A percentile compares a stretch with the other conserved stretches of the same genome.
Evolutionary conservation across 2,329 filamentous ascomycete genomes (phyloP).

Genomic region (Botrytis byssoidea): DNA sequence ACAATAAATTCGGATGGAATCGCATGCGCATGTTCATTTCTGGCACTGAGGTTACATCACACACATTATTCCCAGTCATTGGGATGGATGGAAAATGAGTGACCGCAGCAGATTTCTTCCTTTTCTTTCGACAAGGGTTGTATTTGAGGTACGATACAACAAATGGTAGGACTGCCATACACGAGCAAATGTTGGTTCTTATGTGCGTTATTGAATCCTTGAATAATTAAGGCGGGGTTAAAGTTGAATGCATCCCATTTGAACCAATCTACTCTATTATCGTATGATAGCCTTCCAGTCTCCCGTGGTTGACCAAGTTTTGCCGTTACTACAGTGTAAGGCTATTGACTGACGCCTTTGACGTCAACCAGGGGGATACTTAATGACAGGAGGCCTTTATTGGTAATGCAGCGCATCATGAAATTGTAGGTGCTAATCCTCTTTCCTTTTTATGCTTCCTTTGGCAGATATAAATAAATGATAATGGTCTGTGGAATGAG

Average conservation of each 20-base stretch:
- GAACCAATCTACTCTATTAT: neutral
- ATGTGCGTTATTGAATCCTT: neutral
- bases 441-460: neutral
- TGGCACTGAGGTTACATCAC: slow-evolving; percentile 6
- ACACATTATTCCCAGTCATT: neutral
- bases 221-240: neutral
- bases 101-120: neutral
- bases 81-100: neutral
- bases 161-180: neutral
- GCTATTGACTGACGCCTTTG: slow-evolving; percentile 3
- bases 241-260: neutral
- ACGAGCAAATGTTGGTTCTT: neutral
- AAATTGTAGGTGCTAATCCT: neutral
- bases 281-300: neutral
- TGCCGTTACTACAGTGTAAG: neutral
- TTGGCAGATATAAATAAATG: neutral
- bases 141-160: neutral
- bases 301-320: neutral
- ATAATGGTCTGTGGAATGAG: neutral
- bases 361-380: neutral
- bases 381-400: neutral
- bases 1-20: neutral
- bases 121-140: neutral
- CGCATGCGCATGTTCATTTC: neutral
- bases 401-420: neutral